A percentile compares a stretch with the other conserved stretches of the same genome.
These are phyloP conservation scores for Myriosclerotinia curreyana DNA, from an alignment of 2,329 filamentous ascomycete species.

Conservation along the genomic window DNA sequence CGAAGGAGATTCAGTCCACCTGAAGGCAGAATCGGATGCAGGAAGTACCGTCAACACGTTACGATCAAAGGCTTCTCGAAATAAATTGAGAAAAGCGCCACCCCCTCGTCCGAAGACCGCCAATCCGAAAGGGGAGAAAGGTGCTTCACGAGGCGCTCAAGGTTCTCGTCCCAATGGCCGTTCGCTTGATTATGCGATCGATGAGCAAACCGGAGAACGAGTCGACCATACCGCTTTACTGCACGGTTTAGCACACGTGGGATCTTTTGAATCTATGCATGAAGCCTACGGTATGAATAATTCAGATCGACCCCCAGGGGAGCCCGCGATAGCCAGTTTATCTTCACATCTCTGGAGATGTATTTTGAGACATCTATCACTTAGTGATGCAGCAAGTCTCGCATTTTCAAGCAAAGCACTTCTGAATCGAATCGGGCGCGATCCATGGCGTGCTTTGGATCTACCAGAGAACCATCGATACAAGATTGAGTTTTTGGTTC, in stretches of 20 bases:
- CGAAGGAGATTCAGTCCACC: conserved; percentile 3
- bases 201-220: conserved; percentile 38
- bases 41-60: conserved; percentile 10
- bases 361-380: conserved; percentile 44
- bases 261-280: conserved; percentile 33
- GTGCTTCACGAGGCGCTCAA: background rate
- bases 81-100: conserved; percentile 19
- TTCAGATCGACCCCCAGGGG: conserved; percentile 37
- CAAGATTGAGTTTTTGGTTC: conserved; percentile 50
- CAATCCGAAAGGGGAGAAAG: conserved; percentile 3
- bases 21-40: conserved; percentile 16
- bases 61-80: conserved; percentile 13
- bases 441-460: conserved; percentile 43
- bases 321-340: conserved; percentile 46
- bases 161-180: conserved; percentile 3
- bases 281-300: conserved; percentile 19
- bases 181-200: conserved; percentile 17
- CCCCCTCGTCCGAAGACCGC: background rate
- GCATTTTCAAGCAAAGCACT: conserved; percentile 49
- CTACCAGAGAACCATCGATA: conserved; percentile 45
- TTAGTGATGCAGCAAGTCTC: conserved; percentile 49
- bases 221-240: conserved; percentile 38
- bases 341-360: conserved; percentile 46
- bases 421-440: conserved; percentile 43
- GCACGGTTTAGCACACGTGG: conserved; percentile 37